A percentile compares a stretch with the other conserved stretches of the same genome.
These are phyloP conservation scores for Calonectria multiphialidica DNA, from an alignment of 2,329 filamentous ascomycete species.

Conservation along the genomic window DNA sequence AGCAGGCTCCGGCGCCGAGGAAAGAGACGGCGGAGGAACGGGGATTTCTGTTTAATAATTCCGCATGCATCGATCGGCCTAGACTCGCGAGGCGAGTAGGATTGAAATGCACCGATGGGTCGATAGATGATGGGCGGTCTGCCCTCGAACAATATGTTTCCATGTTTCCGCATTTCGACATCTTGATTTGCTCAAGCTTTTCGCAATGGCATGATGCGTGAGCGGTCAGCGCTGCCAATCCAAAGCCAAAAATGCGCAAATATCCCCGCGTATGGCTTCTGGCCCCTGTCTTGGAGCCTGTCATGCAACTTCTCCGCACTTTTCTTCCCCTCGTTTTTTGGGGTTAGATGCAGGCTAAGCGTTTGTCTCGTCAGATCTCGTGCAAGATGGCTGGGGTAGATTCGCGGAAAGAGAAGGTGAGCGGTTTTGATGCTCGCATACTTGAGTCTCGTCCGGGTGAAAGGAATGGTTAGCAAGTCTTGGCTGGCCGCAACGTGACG, in stretches of 20 bases:
- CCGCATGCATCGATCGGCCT: slow-evolving; percentile 43
- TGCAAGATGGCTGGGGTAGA: slow-evolving; percentile 4
- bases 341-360: background rate
- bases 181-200: background rate
- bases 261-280: background rate
- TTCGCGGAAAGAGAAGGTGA: slow-evolving; percentile 9
- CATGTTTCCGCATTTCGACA: slow-evolving; percentile 20
- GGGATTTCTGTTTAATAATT: slow-evolving; percentile 44
- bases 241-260: slow-evolving; percentile 1
- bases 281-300: slow-evolving; percentile 10
- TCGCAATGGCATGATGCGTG: background rate
- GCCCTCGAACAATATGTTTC: slow-evolving; percentile 43
- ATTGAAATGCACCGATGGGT: slow-evolving; percentile 39
- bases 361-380: slow-evolving; percentile 16
- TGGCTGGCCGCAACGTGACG: background rate
- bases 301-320: slow-evolving; percentile 25
- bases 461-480: slow-evolving; percentile 13
- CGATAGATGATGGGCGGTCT: slow-evolving; percentile 40
- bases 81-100: slow-evolving; percentile 36
- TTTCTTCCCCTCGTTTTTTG: slow-evolving; percentile 13
- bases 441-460: background rate
- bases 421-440: slow-evolving; percentile 7
- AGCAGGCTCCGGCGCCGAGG: slow-evolving; percentile 24
- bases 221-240: background rate
- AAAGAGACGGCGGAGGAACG: slow-evolving; percentile 29